Conservation (phyloP, 306 rosid genomes). For the Vigna hirtella region DNA sequence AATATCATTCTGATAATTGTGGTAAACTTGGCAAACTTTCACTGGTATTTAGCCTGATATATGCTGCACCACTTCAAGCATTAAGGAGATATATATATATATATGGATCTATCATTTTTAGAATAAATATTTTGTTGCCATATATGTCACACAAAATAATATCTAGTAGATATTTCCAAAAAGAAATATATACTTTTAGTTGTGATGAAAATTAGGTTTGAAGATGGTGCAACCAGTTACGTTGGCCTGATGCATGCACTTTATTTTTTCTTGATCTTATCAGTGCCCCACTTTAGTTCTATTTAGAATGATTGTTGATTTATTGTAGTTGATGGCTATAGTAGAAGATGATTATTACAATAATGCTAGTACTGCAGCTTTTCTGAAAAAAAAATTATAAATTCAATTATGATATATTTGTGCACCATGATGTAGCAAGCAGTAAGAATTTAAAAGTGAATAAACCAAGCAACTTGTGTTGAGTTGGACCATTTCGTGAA, state of each 20-base stretch:
- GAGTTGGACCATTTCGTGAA: constrained; percentile 3
- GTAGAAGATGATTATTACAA: constrained; percentile 11
- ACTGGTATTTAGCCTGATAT: constrained; percentile 24
- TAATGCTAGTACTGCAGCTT: neutral
- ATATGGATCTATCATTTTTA: too few species aligned
- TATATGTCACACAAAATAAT: neutral
- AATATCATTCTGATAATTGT: constrained; percentile 5
- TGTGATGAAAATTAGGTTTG: neutral
- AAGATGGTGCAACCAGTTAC: constrained; percentile 34
- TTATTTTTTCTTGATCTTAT: neutral
- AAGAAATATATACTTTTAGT: neutral
- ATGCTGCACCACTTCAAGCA: constrained; percentile 25
- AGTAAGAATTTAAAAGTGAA: constrained; percentile 20
- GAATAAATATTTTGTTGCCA: too few species aligned
- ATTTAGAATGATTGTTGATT: constrained; percentile 17
- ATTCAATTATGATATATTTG: constrained; percentile 11
- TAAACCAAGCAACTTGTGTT: neutral
- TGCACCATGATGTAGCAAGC: constrained; percentile 33
- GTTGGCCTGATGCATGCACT: constrained; percentile 50
- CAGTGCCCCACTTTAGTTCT: constrained; percentile 12
- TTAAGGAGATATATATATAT: neutral
- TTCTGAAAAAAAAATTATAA: neutral
- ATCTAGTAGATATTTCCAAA: constrained; percentile 23
- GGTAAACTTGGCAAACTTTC: constrained; percentile 28
- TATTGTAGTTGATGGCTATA: neutral